A percentile compares a stretch with the other conserved stretches of the same genome.
Conservation (phyloP, 2,329 filamentous ascomycete genomes). For the Paecilomyces niveus region DNA sequence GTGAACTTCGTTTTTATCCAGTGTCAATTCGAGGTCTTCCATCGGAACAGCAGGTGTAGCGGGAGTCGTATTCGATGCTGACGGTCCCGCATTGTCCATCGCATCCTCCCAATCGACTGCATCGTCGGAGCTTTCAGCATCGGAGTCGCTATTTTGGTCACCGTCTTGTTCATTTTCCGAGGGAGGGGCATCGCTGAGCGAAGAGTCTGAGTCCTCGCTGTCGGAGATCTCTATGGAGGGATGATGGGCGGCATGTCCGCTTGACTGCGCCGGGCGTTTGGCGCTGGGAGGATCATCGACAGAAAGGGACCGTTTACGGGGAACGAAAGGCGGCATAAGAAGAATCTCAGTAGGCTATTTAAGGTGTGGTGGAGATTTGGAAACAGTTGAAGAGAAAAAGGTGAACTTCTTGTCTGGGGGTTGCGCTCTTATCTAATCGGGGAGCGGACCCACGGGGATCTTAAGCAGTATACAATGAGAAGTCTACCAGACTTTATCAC, state of each 20-base stretch:
- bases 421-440: neutral
- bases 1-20: conserved; percentile 49
- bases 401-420: neutral
- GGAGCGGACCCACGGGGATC: neutral
- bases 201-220: conserved; percentile 21
- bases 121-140: conserved; percentile 58
- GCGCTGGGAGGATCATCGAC: conserved; percentile 26
- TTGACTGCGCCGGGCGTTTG: conserved; percentile 21
- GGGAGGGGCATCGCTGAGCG: conserved; percentile 24
- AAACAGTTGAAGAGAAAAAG: neutral
- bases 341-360: neutral
- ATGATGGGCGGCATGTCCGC: conserved; percentile 15
- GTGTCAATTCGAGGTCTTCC: conserved; percentile 67
- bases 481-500: no score
- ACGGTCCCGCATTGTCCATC: conserved; percentile 31
- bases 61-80: conserved; percentile 25
- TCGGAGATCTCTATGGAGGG: conserved; percentile 15
- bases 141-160: conserved; percentile 39
- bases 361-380: neutral
- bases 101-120: conserved; percentile 55
- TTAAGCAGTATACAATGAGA: neutral
- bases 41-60: conserved; percentile 43
- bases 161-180: neutral
- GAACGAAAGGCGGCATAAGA: conserved; percentile 41
- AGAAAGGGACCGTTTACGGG: conserved; percentile 33